A percentile compares a stretch with the other conserved stretches of the same genome.
Evolutionary conservation across 2,329 filamentous ascomycete genomes (phyloP).

Genomic region (Fusarium lateritium): DNA sequence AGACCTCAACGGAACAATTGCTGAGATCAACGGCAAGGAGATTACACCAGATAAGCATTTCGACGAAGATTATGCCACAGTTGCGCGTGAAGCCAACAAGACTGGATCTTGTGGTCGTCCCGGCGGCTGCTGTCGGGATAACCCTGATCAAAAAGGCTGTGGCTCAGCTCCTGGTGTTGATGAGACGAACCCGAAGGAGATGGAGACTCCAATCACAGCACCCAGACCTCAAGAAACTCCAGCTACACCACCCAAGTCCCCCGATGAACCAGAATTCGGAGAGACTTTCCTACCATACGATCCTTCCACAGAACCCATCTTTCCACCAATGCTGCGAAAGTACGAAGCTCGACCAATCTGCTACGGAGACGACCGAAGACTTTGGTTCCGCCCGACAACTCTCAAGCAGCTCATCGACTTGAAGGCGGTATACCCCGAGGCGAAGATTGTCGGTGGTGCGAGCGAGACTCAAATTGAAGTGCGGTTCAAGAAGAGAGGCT

Average conservation of each 20-base stretch:
- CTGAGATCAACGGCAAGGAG: slow-evolving; percentile 1
- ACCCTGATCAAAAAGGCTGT: background rate
- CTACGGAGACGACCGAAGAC: background rate
- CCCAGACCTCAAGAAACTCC: background rate
- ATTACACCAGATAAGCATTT: background rate
- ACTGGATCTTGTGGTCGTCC: background rate
- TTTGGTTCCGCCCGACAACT: slow-evolving; percentile 3
- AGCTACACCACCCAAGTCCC: background rate
- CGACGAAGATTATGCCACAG: background rate
- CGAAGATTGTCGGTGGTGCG: background rate
- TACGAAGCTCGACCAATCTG: background rate
- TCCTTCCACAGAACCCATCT: background rate
- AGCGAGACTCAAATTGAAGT: slow-evolving; percentile 13
- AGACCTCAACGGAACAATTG: slow-evolving; percentile 7
- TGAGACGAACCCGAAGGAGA: background rate
- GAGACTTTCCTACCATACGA: background rate
- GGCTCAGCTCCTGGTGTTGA: background rate
- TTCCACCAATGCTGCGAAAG: slow-evolving; percentile 3
- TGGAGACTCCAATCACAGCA: slow-evolving; percentile 1
- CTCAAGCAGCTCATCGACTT: background rate
- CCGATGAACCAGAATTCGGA: background rate
- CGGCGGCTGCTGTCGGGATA: background rate
- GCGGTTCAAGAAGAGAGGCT: slow-evolving; percentile 9
- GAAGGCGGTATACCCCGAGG: background rate
- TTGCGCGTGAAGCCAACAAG: background rate